Conservation (phyloP, 257 asterid genomes). For the Nicotiana paniculata region DNA sequence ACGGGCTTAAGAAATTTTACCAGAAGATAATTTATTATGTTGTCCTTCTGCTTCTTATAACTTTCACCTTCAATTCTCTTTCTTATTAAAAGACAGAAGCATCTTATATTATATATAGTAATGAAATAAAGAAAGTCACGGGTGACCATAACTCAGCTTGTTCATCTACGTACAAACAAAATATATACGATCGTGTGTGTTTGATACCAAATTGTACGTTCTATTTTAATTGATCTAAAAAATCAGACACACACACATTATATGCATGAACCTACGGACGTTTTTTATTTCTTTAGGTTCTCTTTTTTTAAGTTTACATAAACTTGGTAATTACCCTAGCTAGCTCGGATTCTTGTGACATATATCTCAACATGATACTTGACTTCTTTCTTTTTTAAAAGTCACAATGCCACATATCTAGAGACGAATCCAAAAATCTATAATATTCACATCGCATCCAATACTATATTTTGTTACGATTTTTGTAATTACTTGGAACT, state of each 20-base stretch:
- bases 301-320: background rate
- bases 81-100: background rate
- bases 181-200: background rate
- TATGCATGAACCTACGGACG: background rate
- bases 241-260: background rate
- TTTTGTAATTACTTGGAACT: too few species aligned
- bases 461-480: too few species aligned
- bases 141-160: slow-evolving; percentile 14
- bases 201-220: background rate
- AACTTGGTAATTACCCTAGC: background rate
- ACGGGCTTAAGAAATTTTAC: background rate
- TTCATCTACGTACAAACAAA: background rate
- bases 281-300: background rate
- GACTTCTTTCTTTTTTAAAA: background rate
- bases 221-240: background rate
- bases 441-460: too few species aligned
- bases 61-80: slow-evolving; percentile 5
- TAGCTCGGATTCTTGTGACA: background rate
- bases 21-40: background rate
- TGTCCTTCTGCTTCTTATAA: background rate
- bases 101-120: background rate
- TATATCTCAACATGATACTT: background rate
- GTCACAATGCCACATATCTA: background rate
- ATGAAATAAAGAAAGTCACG: slow-evolving; percentile 18
- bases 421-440: background rate